Percentiles rank a stretch among this genome's conserved stretches.
Evolutionary conservation across 768 basidiomycete species (phyloP).

Genomic region (Cyclocybe aegerita): DNA sequence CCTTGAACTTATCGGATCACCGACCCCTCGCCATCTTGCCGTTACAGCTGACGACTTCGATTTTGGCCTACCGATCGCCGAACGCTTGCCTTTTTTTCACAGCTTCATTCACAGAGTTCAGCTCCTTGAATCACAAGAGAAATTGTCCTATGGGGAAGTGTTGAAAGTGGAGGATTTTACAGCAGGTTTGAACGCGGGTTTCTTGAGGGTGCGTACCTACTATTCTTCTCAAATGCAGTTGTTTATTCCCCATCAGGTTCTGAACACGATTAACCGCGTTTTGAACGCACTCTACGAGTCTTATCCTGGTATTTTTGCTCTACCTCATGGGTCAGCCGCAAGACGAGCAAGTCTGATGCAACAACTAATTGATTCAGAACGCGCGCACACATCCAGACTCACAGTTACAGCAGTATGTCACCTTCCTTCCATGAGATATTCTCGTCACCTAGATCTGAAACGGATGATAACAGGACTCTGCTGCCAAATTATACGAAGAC

Average conservation of each 20-base stretch:
- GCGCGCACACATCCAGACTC: conserved; percentile 26
- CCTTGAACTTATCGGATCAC: conserved; percentile 36
- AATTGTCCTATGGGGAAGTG: conserved; percentile 38
- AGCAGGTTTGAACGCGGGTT: conserved; percentile 27
- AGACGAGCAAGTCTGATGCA: conserved; percentile 24
- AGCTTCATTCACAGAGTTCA: conserved; percentile 36
- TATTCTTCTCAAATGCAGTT: background rate
- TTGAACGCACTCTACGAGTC: conserved; percentile 32
- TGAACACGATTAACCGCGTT: conserved; percentile 34
- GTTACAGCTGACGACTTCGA: conserved; percentile 27
- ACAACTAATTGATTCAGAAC: conserved; percentile 33
- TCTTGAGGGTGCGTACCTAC: conserved; percentile 29
- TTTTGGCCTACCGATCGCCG: conserved; percentile 26
- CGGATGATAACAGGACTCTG: conserved; percentile 27
- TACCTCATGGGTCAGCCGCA: conserved; percentile 23
- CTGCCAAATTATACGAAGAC: conserved; percentile 25
- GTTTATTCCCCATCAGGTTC: conserved; percentile 21
- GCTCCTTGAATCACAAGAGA: conserved; percentile 30
- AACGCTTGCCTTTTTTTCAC: conserved; percentile 27
- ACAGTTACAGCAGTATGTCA: conserved; percentile 27
- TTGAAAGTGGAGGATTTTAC: conserved; percentile 36
- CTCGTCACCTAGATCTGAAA: background rate
- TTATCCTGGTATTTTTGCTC: conserved; percentile 34
- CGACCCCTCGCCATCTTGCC: conserved; percentile 27
- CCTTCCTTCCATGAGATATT: background rate